Evolutionary conservation across 2,329 filamentous ascomycete species (phyloP), one percentile per base, ranked within the genome.

Genomic region (Talaromyces rugulosus): DNA sequence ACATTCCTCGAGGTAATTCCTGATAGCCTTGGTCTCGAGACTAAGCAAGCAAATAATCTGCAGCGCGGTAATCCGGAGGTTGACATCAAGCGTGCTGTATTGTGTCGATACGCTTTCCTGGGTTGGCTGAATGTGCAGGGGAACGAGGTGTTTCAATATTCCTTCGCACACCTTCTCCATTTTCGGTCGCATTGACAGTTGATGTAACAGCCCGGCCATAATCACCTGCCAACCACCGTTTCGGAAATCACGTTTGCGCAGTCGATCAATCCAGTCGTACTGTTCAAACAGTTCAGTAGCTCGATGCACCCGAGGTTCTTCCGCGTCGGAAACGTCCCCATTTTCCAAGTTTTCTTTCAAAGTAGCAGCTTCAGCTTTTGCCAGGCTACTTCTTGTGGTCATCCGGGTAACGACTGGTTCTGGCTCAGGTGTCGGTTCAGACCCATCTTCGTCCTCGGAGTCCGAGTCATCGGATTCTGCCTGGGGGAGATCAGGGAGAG

Each of bases 191-290:
- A 89, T 89, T 2, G 92, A 95, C 4, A 98, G 79, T 68, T 96
- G 92, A 73, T 96, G 83, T 16, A 99, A 77, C 16, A 98, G 80
- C 6, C 93, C 95, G 51, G 96, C 88, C 71, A 98, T 84, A 65
- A 97, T 94, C 64, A 92, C 77, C 75, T 97, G 87, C 95, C 95
- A 99, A 23, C 92, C 92, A 61, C 94, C 95, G 52, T 94, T 85
- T 65, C 86, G 83, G 72, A 98, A 96, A 67, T 96, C 89, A 53
- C 94, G 89, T 69, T 90, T 90, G 66, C 88, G 87, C 27, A 97
- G 81, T 65, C 91, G 85, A 59, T 96, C 90, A 63, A 96, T 86
- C 95, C 95, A 99, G 67, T 91, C 85, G 66, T 89, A 92, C 11
- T 81, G 82, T 8, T 79, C 82, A 54, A 96, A 82, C 69, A 95